Evolutionary conservation across 1,284 basidiomycete species (phyloP), one percentile per base, ranked within the genome.

Genomic region (Moesziomyces aphidis): DNA sequence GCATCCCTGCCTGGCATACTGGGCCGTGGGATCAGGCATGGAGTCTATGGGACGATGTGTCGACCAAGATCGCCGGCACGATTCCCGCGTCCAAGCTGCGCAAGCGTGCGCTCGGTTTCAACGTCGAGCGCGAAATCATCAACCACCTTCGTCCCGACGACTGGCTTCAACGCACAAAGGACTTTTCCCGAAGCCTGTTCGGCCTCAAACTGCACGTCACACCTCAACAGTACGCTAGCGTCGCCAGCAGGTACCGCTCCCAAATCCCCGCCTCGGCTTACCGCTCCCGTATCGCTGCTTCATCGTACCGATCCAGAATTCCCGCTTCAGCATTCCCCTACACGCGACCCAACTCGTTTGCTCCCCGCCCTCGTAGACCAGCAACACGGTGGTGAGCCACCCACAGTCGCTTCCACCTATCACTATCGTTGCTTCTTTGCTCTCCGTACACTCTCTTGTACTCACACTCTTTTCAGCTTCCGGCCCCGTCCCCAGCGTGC

Each of bases 21-120:
- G 67, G 67, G n/a, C 67, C 67, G 2, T 70, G 67, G 67, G 53
- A 53, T 23, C 31, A 19, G 2, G 53, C 48, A 13, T 64, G 50
- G 51, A 51, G 61, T 8, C 10, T 47, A 5, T 53, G 45, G 36
- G 44, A 23, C 26, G 26, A 39, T 21, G 17, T 52, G 6, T 42
- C 39, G 3, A 17, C 17, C 13, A 17, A 42, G 6, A 19, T 42
- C 39, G 31, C 31, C 31, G 31, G 8, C 10, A 34, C 5, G 4
- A 5, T 34, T 4, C 31, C 31, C 31, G 31, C 3, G 31, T 34
- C 31, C 3, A 34, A 7, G 13, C 5, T 34, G 31, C 31, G 11
- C 10, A 60, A 64, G 31, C 56, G 61, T 48, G 21, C 36, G 10
- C 4, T 44, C 10, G 21, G 3, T n/a, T 3, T 45, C 13, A 3